Base-by-base conservation (phyloP, 2,329 filamentous ascomycete genomes). In the Chrysoporthe puriensis region DNA sequence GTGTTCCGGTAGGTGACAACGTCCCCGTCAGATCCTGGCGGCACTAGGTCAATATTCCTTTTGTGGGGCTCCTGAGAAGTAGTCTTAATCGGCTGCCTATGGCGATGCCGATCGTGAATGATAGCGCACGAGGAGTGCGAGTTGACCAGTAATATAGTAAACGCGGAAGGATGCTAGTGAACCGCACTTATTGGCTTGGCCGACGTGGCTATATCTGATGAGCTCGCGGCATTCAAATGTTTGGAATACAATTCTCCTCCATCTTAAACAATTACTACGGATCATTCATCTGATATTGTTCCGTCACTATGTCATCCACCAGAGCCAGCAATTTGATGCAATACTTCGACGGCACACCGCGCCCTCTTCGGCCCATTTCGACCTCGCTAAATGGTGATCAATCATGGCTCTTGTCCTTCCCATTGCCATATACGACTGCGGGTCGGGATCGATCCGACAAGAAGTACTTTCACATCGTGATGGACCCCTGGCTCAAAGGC, bases 401-500 rank as follows among this genome's bases (percentile, higher is more conserved):
- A 18, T 67, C 65, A 2, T 67, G 65, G 60, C 26, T 67, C 40
- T 50, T 67, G 11, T 63, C 60, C 2, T 50, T 67, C 26, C 60
- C 65, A 18, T 13, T 32, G 6, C 36, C 52, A 34, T 32, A 21
- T 9, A 26, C 60, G 0, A n/a, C 40, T 57, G 54, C 14, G 34
- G 16, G 3, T 6, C 32, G 16, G 2, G 14, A 3, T 2, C 54
- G 18, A 43, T 3, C 32, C 8, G 16, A 26, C 5, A 63, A 52
- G 32, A 57, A n/a, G 13, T 69, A 56, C 40, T 64, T 54, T 36
- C 67, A 67, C 42, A 14, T 69, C 40, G 60, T 58, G n/a, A 46
- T 42, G 26, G 64, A 69, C 13, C 44, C 64, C 3, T 67, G 67
- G 64, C 60, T 63, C 32, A 60, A 48, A 7, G 67, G 67, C 2